Percentiles rank a stretch among this genome's conserved stretches.
phyloP scores from a whole-genome alignment of 2,329 filamentous ascomycete genomes.

The Cercospora beticola region DNA sequence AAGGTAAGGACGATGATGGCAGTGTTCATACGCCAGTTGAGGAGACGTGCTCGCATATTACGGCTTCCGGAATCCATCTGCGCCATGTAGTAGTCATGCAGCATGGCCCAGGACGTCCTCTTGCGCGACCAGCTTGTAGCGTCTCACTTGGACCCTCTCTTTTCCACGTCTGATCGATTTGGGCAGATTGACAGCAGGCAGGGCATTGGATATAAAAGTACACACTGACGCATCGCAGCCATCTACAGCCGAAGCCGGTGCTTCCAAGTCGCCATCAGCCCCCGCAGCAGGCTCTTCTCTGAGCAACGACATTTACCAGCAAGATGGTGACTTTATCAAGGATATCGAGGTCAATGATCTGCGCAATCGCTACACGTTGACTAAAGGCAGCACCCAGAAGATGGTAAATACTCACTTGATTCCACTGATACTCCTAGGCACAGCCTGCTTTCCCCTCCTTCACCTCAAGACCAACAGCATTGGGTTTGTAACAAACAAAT shows the following conservation, averaged over 20 bases:
- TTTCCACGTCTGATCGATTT: background rate
- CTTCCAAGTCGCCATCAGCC: conserved; percentile 54
- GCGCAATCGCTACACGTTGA: conserved; percentile 93
- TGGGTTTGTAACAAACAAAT: conserved; percentile 35
- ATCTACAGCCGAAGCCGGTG: conserved; percentile 47
- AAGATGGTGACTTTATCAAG: conserved; percentile 96
- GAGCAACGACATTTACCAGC: conserved; percentile 87
- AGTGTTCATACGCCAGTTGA: background rate
- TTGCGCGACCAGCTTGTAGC: background rate
- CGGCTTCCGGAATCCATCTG: background rate
- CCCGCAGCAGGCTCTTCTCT: conserved; percentile 55
- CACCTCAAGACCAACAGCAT: conserved; percentile 24
- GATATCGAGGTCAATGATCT: conserved; percentile 99
- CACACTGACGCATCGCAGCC: conserved; percentile 9
- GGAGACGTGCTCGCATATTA: background rate
- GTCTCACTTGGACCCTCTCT: background rate
- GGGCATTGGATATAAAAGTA: background rate
- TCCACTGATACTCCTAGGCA: conserved; percentile 62
- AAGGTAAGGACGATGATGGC: conserved; percentile 47
- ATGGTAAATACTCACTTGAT: conserved; percentile 85
- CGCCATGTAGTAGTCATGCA: background rate
- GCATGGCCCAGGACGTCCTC: background rate
- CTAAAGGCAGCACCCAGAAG: conserved; percentile 95
- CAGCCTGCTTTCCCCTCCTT: conserved; percentile 14
- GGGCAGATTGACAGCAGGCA: conserved; percentile 24